A percentile compares a stretch with the other conserved stretches of the same genome.
Conservation (phyloP, 345 rosid species). For the Conringia planisiliqua region DNA sequence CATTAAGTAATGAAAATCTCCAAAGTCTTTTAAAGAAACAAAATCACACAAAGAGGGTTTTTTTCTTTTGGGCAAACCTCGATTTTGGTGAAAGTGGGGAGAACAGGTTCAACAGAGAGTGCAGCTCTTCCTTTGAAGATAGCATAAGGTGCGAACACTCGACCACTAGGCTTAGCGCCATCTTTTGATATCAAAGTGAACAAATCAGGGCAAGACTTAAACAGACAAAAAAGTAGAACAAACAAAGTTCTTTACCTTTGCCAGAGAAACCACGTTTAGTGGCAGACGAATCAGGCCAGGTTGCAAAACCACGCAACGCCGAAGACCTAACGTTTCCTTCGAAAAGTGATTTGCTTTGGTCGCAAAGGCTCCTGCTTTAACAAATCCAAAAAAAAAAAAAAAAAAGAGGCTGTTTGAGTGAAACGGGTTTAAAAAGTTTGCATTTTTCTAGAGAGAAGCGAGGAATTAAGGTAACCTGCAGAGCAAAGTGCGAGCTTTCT, state of each 20-base stretch:
- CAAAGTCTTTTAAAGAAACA: background rate
- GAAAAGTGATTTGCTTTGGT: slow-evolving; percentile 28
- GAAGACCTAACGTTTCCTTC: slow-evolving; percentile 23
- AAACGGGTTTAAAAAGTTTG: background rate
- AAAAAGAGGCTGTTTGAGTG: background rate
- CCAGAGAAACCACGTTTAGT: slow-evolving; percentile 31
- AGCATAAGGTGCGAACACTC: slow-evolving; percentile 70
- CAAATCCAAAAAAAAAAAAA: background rate
- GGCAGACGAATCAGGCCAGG: slow-evolving; percentile 42
- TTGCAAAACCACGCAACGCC: slow-evolving; percentile 37
- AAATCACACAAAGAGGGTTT: background rate
- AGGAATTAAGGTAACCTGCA: slow-evolving; percentile 33
- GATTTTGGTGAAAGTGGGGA: slow-evolving; percentile 57
- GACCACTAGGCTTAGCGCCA: slow-evolving; percentile 36
- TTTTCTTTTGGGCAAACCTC: slow-evolving; percentile 42
- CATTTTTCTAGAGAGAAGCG: background rate
- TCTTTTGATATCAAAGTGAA: background rate
- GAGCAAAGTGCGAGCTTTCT: slow-evolving; percentile 40
- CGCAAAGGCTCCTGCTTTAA: slow-evolving; percentile 38
- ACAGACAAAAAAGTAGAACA: background rate
- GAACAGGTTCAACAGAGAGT: slow-evolving; percentile 64
- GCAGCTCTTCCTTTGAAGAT: slow-evolving; percentile 92
- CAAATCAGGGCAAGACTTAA: background rate
- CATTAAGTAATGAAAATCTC: slow-evolving; percentile 5
- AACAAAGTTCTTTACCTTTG: slow-evolving; percentile 29